Evolutionary conservation across 2,329 filamentous ascomycete genomes (phyloP).

Genomic region (Exophiala sp.): DNA sequence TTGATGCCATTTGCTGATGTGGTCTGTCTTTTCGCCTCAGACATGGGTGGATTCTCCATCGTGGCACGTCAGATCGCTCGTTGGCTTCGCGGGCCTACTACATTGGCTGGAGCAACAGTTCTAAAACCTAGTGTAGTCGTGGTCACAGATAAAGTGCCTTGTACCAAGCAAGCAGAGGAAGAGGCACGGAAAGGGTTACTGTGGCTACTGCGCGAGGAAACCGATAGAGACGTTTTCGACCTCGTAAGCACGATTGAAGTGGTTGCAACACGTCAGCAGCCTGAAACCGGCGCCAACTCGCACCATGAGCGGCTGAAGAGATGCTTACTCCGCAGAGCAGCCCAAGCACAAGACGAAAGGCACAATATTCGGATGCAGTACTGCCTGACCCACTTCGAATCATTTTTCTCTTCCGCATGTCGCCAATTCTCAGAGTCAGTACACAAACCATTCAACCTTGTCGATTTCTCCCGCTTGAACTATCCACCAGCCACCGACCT

Average conservation of each 20-base stretch:
- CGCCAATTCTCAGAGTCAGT: conserved; percentile 18
- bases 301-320: conserved; percentile 27
- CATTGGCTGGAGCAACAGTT: conserved; percentile 12
- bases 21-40: conserved; percentile 31
- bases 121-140: conserved; percentile 27
- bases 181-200: conserved; percentile 28
- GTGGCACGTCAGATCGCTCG: conserved; percentile 25
- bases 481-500: conserved; percentile 25
- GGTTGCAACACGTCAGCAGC: too few species aligned
- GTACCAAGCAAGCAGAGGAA: conserved; percentile 19
- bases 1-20: conserved; percentile 29
- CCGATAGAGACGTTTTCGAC: conserved; percentile 17
- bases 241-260: conserved; percentile 27
- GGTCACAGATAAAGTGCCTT: conserved; percentile 25
- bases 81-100: conserved; percentile 15
- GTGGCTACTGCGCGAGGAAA: conserved; percentile 28
- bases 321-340: conserved; percentile 22
- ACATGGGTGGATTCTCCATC: conserved; percentile 28
- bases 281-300: conserved; percentile 22
- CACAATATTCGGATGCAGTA: conserved; percentile 19
- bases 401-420: conserved; percentile 24
- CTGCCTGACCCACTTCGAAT: conserved; percentile 21
- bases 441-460: conserved; percentile 27
- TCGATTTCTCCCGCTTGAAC: conserved; percentile 20
- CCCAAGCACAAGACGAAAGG: conserved; percentile 24